Base-by-base conservation (phyloP, 2,329 filamentous ascomycete species). In the Pestalotiopsis sp. region DNA sequence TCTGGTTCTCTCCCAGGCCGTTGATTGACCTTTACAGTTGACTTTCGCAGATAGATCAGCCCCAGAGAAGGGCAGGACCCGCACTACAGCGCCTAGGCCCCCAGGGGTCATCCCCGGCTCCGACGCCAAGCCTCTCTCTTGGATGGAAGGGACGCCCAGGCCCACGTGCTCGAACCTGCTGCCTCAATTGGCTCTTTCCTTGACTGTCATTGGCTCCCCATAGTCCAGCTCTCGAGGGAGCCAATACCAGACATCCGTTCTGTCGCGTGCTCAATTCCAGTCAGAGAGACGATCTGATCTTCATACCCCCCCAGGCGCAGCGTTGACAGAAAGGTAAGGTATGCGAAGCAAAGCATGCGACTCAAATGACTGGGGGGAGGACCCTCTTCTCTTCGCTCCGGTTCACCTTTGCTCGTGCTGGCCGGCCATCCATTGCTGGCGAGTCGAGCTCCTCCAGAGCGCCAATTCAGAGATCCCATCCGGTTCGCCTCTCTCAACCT, bases 181-280 rank as follows among this genome's bases (percentile, higher is more conserved):
- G 61, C 61, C 61, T 64, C 61, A 64, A 64, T 64, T 64, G 61
- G 61, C 38, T 64, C 61, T 39, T n/a, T 25, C 20, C 20, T 20
- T n/a, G n/a, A 13, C 38, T 25, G 11, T 64, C 61, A 64, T 64
- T 64, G 61, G 61, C 20, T 45, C n/a, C 17, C 20, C 31, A 39
- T 12, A 39, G n/a, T 62, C 59, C 27, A 39, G 59, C 59, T 62
- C 2, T 17, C 61, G 39, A 36, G 57, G 23, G 38, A 64, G 61
- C 61, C 61, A 64, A 64, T 64, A 49, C 61, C 61, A 64, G 61
- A 64, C 61, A 64, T 14, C 38, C n/a, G n/a, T 64, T 64, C 61
- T 64, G 61, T 64, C 61, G 61, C 61, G 61, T 64, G 61, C 61
- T 64, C 61, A 52, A 64, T 64, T 64, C 61, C 20, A 64, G 61